phyloP scores from a whole-genome alignment of 768 basidiomycete species.

The Asterophora lycoperdoides region DNA sequence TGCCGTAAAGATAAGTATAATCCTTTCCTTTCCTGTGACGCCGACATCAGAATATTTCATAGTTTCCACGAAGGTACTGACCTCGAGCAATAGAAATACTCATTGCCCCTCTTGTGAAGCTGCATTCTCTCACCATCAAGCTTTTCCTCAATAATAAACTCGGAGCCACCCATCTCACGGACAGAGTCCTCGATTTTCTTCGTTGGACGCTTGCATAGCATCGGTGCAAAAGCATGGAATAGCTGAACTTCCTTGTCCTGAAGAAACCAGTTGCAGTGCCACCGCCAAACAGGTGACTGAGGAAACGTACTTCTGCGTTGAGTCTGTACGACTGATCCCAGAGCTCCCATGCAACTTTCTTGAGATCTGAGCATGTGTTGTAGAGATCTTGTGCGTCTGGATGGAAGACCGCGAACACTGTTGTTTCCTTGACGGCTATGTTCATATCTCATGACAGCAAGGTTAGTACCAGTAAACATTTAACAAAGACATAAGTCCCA shows the following conservation, averaged over 20 bases:
- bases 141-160: constrained; percentile 95
- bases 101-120: constrained; percentile 85
- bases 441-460: constrained; percentile 61
- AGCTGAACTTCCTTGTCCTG: constrained; percentile 83
- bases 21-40: constrained; percentile 77
- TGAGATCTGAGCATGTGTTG: constrained; percentile 95
- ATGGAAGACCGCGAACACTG: constrained; percentile 88
- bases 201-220: constrained; percentile 89
- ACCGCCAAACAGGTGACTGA: not conserved
- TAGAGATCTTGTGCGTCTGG: constrained; percentile 92
- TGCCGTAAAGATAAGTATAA: constrained; percentile 90
- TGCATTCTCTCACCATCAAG: constrained; percentile 97
- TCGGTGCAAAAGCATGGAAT: constrained; percentile 87
- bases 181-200: constrained; percentile 79
- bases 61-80: constrained; percentile 24
- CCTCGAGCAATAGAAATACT: constrained; percentile 93
- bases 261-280: not conserved
- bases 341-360: constrained; percentile 87
- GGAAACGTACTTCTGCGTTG: constrained; percentile 47
- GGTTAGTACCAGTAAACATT: not conserved
- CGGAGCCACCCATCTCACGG: constrained; percentile 71
- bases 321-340: constrained; percentile 71
- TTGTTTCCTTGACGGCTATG: constrained; percentile 92
- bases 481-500: constrained; percentile 1
- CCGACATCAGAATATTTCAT: not conserved